Evolutionary conservation across 2,329 filamentous ascomycete species (phyloP), one percentile per base, ranked within the genome.

Genomic region (Cordyceps militaris): DNA sequence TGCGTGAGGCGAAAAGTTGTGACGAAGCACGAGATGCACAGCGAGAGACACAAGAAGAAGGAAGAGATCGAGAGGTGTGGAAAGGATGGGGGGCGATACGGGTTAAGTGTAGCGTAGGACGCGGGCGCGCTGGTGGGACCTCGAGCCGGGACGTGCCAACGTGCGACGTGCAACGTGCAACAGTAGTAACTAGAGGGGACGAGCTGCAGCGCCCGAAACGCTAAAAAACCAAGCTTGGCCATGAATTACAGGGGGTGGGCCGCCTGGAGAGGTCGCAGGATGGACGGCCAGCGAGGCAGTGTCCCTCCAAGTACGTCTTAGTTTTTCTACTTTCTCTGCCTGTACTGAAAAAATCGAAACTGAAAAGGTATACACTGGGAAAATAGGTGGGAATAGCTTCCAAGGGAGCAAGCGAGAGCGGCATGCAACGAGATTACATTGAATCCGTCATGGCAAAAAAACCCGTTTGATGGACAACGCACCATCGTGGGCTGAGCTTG

Each of bases 41-140:
- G 34, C 34, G 34, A 50, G 32, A 21, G 8, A 26, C 21, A 28
- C 26, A 44, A 36, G 14, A 23, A 21, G 34, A 42, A 28, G 34
- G 21, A 13, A 43, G 26, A 52, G 36, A 40, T 51, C 32, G 48
- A 52, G 49, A 40, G 24, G 19, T 6, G 34, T n/a, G n/a, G 43
- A 28, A 6, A 40, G 34, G 48, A 40, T 14, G 34, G 24, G 24
- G 38, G 51, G 51, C 28, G 51, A 32, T n/a, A 54, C 40, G 40
- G 49, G 38, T 54, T 54, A 54, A 54, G 51, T 54, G 51, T 40
- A 54, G 51, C 51, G 51, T 54, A 28, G 40, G 38, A 54, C 51
- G 19, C 16, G 26, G 24, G 14, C 49, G 49, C 49, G 34, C 34
- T n/a, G 23, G 49, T 52, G 49, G 49, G 24, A 52, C 46, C 21